phyloP scores from a whole-genome alignment of 768 basidiomycete species.

The Astraeus odoratus region DNA sequence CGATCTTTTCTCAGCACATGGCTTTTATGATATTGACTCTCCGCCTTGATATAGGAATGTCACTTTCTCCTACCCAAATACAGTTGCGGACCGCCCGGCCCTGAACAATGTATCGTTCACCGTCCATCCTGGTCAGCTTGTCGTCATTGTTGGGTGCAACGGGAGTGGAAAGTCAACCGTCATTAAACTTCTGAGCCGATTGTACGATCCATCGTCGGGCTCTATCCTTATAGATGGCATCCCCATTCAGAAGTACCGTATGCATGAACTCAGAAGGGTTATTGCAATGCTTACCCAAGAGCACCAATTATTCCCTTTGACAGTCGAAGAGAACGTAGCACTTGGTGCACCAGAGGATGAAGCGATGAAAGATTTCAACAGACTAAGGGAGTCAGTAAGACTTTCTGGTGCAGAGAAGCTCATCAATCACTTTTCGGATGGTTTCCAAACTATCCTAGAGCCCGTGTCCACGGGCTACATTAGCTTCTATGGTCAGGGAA shows the following conservation, averaged over 20 bases:
- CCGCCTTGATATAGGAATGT: constrained; percentile 34
- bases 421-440: constrained; percentile 29
- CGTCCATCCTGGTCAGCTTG: constrained; percentile 26
- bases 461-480: constrained; percentile 23
- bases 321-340: constrained; percentile 35
- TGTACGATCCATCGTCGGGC: constrained; percentile 29
- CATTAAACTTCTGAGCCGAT: constrained; percentile 34
- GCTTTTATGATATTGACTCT: neutral
- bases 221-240: constrained; percentile 33
- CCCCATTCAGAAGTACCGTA: constrained; percentile 26
- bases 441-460: constrained; percentile 35
- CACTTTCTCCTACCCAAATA: constrained; percentile 45
- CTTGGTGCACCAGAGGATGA: constrained; percentile 22
- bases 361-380: constrained; percentile 9
- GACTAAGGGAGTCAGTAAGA: constrained; percentile 15
- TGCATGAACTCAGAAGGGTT: constrained; percentile 27
- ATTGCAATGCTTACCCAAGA: constrained; percentile 40
- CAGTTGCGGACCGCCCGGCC: constrained; percentile 16
- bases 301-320: constrained; percentile 31
- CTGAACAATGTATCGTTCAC: constrained; percentile 24
- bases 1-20: neutral
- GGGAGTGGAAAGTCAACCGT: constrained; percentile 32
- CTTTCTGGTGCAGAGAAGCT: constrained; percentile 37
- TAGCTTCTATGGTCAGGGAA: constrained; percentile 17
- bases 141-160: constrained; percentile 29